Evolutionary conservation across 1,284 basidiomycete species (phyloP), one percentile per base, ranked within the genome.

Genomic region (Taiwanofungus camphoratus): DNA sequence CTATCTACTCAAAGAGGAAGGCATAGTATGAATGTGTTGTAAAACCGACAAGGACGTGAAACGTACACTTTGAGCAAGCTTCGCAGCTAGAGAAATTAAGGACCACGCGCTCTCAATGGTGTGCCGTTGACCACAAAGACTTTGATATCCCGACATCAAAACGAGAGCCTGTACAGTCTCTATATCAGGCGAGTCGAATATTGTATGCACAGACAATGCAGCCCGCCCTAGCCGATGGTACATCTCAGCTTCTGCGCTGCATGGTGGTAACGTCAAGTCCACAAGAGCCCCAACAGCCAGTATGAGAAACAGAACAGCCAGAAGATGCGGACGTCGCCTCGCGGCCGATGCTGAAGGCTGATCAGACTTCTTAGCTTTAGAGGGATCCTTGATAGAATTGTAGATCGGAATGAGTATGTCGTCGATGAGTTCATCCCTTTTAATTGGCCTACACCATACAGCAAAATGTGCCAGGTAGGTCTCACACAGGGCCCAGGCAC

Each of bases 361-460:
- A 35, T 58, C 57, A 12, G 45, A 56, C 23, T 47, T 42, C 36
- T 54, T 64, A 56, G 22, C 49, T 46, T 26, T 26, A 39, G 64
- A 59, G 31, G 65, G 62, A 36, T 73, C 69, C 49, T 73, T 75
- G 11, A 71, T 53, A 22, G 65, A 62, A 48, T 74, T 76, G 58
- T 84, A 84, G 9, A 79, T 68, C 0, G 80, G 79, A 0, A 68
- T 66, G 37, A 84, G 59, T 24, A 77, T 69, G 20, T 83, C 80
- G 48, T 84, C 70, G 30, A 84, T 73, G 30, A 84, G 68, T 50
- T 84, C 81, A 45, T 82, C 82, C 9, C 82, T 72, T 44, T 65
- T 70, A 50, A 85, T 67, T 1, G 81, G 79, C 20, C 72, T 68
- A 53, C 77, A 79, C 41, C 70, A 63, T 75, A 77, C 83, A 11